Conservation (phyloP, 805 yeast genomes). For the Ogataea paradorogensis region DNA sequence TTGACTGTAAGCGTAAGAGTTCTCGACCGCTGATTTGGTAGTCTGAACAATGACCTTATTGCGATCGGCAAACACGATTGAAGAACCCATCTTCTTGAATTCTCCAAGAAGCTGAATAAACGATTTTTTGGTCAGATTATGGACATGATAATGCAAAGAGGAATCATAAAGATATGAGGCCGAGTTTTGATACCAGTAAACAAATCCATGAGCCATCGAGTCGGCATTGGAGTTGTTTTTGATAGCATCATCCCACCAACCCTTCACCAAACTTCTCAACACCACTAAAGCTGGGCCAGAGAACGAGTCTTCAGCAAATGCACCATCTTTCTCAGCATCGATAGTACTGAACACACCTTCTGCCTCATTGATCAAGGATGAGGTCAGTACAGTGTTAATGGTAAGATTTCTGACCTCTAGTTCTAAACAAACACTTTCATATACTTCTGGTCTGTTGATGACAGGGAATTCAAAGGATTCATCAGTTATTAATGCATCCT, state of each 20-base stretch:
- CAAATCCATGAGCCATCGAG: constrained; percentile 73
- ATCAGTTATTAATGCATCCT: constrained; percentile 50
- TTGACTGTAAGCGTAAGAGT: constrained; percentile 87
- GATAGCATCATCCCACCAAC: constrained; percentile 93
- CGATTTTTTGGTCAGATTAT: constrained; percentile 79
- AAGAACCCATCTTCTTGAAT: constrained; percentile 74
- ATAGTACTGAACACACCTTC: constrained; percentile 71
- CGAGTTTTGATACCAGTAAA: constrained; percentile 81
- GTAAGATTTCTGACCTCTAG: constrained; percentile 74
- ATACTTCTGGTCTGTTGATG: constrained; percentile 75
- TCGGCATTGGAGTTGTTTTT: constrained; percentile 70
- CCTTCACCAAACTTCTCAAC: constrained; percentile 70
- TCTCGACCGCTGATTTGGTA: constrained; percentile 72
- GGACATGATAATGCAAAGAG: constrained; percentile 79
- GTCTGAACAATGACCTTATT: constrained; percentile 74
- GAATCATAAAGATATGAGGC: constrained; percentile 74
- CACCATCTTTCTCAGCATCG: constrained; percentile 23
- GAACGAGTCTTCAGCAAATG: constrained; percentile 80
- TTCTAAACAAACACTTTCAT: constrained; percentile 75
- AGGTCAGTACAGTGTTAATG: constrained; percentile 81
- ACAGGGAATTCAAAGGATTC: constrained; percentile 64
- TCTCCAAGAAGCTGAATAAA: constrained; percentile 77
- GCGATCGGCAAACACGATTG: constrained; percentile 75
- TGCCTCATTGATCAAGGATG: constrained; percentile 79
- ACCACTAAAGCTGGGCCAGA: constrained; percentile 70